Evolutionary conservation across 2,329 filamentous ascomycete species (phyloP).

Genomic region (Ascochyta lentis): DNA sequence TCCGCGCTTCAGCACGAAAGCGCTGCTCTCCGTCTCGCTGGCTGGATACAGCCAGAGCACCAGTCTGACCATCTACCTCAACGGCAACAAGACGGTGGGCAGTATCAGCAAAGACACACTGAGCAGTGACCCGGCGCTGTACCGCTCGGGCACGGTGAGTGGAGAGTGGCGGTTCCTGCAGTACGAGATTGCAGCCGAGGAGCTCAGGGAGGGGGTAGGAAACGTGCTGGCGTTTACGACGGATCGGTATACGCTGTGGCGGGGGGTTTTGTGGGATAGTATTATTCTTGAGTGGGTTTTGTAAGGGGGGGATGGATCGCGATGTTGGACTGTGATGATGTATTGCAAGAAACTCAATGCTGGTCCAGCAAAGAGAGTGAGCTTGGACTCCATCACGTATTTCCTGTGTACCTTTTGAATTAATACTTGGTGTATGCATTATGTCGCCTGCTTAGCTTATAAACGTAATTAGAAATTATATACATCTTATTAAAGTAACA

Average conservation of each 20-base stretch:
- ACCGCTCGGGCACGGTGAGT: slow-evolving; percentile 51
- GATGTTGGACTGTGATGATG: neutral
- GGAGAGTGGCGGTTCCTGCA: slow-evolving; percentile 56
- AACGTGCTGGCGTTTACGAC: slow-evolving; percentile 44
- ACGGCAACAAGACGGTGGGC: slow-evolving; percentile 41
- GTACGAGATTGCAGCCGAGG: slow-evolving; percentile 34
- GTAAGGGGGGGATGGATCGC: neutral
- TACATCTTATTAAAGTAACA: too few relatives aligned
- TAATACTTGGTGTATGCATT: too few relatives aligned
- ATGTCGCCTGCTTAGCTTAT: too few relatives aligned
- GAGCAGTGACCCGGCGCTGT: slow-evolving; percentile 43
- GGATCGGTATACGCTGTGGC: slow-evolving; percentile 40
- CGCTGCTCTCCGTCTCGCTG: slow-evolving; percentile 49
- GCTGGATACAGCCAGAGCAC: slow-evolving; percentile 51
- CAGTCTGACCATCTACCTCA: slow-evolving; percentile 44
- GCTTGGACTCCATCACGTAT: too few relatives aligned
- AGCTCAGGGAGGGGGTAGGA: slow-evolving; percentile 31
- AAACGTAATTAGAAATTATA: too few relatives aligned
- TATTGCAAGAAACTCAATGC: too few relatives aligned
- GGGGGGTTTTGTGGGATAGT: slow-evolving; percentile 48
- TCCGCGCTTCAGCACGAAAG: slow-evolving; percentile 37
- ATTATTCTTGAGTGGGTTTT: slow-evolving; percentile 40
- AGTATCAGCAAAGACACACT: slow-evolving; percentile 42
- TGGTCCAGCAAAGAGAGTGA: too few relatives aligned
- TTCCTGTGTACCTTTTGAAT: too few relatives aligned